phyloP scores from a whole-genome alignment of 768 basidiomycete genomes.

The Lyophyllum shimeji region DNA sequence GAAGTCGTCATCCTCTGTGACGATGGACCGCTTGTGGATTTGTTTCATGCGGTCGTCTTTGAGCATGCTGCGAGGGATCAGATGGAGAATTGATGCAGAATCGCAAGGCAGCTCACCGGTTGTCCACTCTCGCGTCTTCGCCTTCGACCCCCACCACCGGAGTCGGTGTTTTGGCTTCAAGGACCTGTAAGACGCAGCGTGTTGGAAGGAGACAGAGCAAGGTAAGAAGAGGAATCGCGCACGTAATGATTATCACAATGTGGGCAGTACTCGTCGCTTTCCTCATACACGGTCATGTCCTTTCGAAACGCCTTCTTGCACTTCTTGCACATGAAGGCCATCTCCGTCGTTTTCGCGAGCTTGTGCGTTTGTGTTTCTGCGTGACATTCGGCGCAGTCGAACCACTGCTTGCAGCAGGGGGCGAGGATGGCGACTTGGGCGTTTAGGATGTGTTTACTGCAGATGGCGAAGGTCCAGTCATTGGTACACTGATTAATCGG shows the following conservation, averaged over 20 bases:
- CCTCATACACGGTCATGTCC: conserved; percentile 89
- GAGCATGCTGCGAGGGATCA: conserved; percentile 60
- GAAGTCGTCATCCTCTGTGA: conserved; percentile 18
- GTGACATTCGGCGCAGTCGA: conserved; percentile 95
- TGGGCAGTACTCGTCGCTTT: conserved; percentile 97
- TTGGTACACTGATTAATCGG: conserved; percentile 19
- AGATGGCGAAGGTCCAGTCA: conserved; percentile 19
- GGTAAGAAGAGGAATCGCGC: conserved; percentile 27
- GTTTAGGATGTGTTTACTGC: conserved; percentile 94
- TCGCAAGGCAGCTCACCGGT: conserved; percentile 54
- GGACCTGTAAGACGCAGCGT: conserved; percentile 51
- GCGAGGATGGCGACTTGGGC: conserved; percentile 95
- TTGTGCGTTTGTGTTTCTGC: conserved; percentile 76
- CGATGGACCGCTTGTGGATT: conserved; percentile 42
- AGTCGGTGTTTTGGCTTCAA: conserved; percentile 90
- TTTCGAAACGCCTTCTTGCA: conserved; percentile 93
- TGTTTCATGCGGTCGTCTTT: conserved; percentile 81
- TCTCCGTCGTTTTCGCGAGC: conserved; percentile 74
- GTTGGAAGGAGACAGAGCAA: neutral
- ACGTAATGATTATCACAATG: conserved; percentile 99
- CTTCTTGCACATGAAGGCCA: conserved; percentile 48
- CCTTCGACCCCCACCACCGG: conserved; percentile 86
- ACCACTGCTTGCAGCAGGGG: conserved; percentile 98
- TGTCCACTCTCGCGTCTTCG: conserved; percentile 86
- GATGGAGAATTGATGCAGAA: neutral